phyloP scores from a whole-genome alignment of 345 rosid genomes.

The Citrus trifoliata region DNA sequence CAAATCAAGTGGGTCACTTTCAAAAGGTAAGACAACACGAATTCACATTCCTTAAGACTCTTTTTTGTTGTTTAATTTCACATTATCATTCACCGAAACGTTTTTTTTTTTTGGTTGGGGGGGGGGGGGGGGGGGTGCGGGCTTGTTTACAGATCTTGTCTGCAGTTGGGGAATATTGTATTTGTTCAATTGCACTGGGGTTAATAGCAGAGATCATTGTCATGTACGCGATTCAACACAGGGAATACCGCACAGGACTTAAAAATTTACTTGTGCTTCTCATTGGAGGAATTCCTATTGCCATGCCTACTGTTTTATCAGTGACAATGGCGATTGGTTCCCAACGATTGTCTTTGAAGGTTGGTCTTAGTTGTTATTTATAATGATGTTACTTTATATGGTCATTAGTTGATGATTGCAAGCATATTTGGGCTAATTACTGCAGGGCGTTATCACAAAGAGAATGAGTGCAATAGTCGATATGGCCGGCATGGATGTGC shows the following conservation, averaged over 20 bases:
- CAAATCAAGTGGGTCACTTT: conserved; percentile 92
- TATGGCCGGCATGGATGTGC: conserved; percentile 75
- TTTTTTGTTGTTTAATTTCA: background rate
- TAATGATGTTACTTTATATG: background rate
- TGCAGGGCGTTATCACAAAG: conserved; percentile 69
- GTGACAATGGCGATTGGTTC: conserved; percentile 74
- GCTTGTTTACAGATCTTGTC: conserved; percentile 54
- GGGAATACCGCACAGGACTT: conserved; percentile 80
- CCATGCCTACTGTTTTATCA: conserved; percentile 69
- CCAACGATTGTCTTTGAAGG: conserved; percentile 61
- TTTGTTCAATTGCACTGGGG: conserved; percentile 80
- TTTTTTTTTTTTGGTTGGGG: background rate
- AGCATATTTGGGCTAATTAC: background rate
- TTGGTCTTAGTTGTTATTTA: conserved; percentile 13
- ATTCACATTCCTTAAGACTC: background rate
- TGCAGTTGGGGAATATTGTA: conserved; percentile 80
- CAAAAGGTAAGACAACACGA: conserved; percentile 42
- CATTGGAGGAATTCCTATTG: conserved; percentile 73
- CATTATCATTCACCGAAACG: background rate
- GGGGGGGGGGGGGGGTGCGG: background rate
- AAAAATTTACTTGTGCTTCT: conserved; percentile 69
- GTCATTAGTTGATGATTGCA: background rate
- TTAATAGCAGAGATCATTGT: conserved; percentile 74
- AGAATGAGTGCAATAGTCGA: conserved; percentile 75
- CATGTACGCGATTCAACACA: conserved; percentile 82